phyloP scores from a whole-genome alignment of 2,329 filamentous ascomycete species.

The Didymella arachidicola region DNA sequence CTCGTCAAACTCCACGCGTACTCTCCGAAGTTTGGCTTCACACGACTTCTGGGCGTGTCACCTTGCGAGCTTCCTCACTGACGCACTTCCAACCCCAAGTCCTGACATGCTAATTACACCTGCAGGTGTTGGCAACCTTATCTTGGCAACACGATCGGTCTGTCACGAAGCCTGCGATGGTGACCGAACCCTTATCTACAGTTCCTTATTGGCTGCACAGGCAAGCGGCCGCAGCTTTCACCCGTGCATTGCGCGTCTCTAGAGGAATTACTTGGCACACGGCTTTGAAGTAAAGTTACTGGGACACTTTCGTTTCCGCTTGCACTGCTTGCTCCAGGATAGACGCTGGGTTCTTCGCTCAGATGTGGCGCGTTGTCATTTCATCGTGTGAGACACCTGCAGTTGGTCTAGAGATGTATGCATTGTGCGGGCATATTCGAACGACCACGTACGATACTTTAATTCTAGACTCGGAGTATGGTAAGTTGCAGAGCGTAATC shows the following conservation, averaged over 20 bases:
- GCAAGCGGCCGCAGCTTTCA: neutral
- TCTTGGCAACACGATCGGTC: constrained; percentile 11
- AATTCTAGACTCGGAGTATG: too few relatives aligned
- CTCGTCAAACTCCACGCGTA: neutral
- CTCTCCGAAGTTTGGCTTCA: neutral
- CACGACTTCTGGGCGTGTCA: neutral
- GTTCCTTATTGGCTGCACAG: constrained; percentile 8
- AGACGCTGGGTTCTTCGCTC: too few relatives aligned
- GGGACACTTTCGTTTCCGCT: neutral
- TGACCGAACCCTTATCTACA: constrained; percentile 10
- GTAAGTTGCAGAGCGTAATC: neutral
- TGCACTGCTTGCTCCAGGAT: neutral
- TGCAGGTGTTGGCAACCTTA: neutral
- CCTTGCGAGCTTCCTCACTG: neutral
- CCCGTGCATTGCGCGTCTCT: constrained; percentile 12
- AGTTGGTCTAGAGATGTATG: too few relatives aligned
- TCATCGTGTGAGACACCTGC: too few relatives aligned
- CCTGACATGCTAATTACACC: neutral
- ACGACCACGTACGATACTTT: too few relatives aligned
- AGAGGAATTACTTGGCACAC: constrained; percentile 1
- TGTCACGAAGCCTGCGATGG: neutral
- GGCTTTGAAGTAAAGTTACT: neutral
- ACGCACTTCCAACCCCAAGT: neutral
- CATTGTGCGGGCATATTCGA: too few relatives aligned
- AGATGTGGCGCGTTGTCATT: too few relatives aligned